Evolutionary conservation across 2,329 filamentous ascomycete genomes (phyloP), one percentile per base, ranked within the genome.

Genomic region (Chaetomiaceae sp.): DNA sequence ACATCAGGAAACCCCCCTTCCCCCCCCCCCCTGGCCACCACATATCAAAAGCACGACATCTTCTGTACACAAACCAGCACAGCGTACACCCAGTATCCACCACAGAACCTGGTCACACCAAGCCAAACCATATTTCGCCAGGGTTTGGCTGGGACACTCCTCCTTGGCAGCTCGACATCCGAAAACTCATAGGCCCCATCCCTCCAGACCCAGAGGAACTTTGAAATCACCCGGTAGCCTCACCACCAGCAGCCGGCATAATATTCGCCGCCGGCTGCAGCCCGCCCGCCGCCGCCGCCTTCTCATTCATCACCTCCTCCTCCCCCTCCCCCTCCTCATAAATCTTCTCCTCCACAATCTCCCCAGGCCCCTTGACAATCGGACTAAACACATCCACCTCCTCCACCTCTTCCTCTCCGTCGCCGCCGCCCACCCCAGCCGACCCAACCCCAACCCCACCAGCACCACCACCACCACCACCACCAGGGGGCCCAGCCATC

Each of bases 331-430:
- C 61, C 8, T 62, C 62, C 18, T 64, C 58, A 34, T 59, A 61
- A 23, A 63, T 61, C 47, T 53, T 60, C 51, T 64, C 62, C 43
- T 63, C 62, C 18, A 64, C 55, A 27, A 59, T 40, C 51, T 64
- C 62, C 4, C 62, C 62, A 1, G 62, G 62, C 5, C 61, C 55
- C 44, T 49, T 58, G 1, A 63, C 52, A 23, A 64, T 62, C 2
- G 62, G 62, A 20, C 56, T 60, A 29, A 64, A 64, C 27, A 51
- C 42, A 10, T 64, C 62, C 29, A 63, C 61, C 49, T 64, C 60
- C 43, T 63, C 61, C 2, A 62, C 58, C 33, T 58, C 61, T 1
- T 58, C 58, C 5, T 59, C 58, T 16, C 55, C 56, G 21, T 55
- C 56, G 2, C 36, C 51, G 4, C 30, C 36, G 14, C 33, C 51